These are phyloP conservation scores for Pogostemon cablin DNA, from an alignment of 257 asterid genomes.

Conservation along the genomic window DNA sequence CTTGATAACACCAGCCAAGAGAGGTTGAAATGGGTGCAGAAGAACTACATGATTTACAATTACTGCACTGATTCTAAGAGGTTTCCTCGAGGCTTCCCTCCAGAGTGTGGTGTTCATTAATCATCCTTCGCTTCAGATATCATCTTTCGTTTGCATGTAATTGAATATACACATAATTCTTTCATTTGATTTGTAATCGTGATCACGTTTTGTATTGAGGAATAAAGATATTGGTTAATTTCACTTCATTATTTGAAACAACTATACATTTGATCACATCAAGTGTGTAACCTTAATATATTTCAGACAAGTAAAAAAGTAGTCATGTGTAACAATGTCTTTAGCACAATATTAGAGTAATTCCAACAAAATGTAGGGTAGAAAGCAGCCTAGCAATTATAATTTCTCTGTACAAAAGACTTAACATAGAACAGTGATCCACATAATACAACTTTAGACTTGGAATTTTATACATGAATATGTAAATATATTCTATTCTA, in stretches of 20 bases:
- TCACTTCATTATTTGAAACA: too few relatives aligned
- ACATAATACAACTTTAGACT: background rate
- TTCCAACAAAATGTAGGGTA: background rate
- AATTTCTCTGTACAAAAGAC: slow-evolving; percentile 44
- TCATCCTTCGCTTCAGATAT: background rate
- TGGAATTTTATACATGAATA: too few relatives aligned
- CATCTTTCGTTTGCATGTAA: background rate
- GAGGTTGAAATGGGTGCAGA: slow-evolving; percentile 42
- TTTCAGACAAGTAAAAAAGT: too few relatives aligned
- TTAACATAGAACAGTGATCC: slow-evolving; percentile 26
- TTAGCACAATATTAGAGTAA: too few relatives aligned
- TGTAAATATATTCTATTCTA: slow-evolving; percentile 29
- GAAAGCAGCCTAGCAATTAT: background rate
- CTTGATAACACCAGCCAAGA: slow-evolving; percentile 22
- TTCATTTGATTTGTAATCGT: slow-evolving; percentile 4
- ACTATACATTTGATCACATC: too few relatives aligned
- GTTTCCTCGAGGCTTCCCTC: slow-evolving; percentile 45
- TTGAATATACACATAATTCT: background rate
- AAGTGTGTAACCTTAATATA: too few relatives aligned
- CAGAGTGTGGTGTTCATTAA: slow-evolving; percentile 32
- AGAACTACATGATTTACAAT: slow-evolving; percentile 46
- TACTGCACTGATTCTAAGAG: slow-evolving; percentile 45
- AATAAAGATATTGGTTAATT: background rate
- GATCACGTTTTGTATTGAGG: background rate
- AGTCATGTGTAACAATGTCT: too few relatives aligned